Evolutionary conservation across 2,329 filamentous ascomycete species (phyloP).

Genomic region (Penicillium expansum): DNA sequence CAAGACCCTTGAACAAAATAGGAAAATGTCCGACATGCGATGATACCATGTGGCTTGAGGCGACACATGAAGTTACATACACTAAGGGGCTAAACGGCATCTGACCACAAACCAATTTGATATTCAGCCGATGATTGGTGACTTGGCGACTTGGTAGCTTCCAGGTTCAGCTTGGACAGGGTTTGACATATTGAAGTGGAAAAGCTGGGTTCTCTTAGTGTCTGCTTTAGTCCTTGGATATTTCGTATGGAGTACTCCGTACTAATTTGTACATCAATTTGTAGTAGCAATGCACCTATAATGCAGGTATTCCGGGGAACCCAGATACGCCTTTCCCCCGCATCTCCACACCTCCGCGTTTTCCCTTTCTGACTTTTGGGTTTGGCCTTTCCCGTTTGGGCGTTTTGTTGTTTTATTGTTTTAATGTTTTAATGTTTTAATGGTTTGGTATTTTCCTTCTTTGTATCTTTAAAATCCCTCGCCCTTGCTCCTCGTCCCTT

Average conservation of each 20-base stretch:
- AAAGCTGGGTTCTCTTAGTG: not conserved
- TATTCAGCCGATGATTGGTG: not conserved
- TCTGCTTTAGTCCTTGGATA: not conserved
- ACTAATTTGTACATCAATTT: not conserved
- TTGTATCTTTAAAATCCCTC: not conserved
- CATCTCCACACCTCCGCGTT: not conserved
- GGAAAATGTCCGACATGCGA: slow-evolving; percentile 13
- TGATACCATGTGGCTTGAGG: slow-evolving; percentile 26
- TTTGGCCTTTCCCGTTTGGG: not conserved
- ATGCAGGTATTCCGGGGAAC: not conserved
- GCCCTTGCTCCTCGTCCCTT: slow-evolving; percentile 5
- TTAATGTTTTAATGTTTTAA: not conserved
- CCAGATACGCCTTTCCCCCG: not conserved
- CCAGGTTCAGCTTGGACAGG: not conserved
- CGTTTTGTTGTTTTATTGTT: not conserved
- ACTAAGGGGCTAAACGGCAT: not conserved
- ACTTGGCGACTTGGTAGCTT: not conserved
- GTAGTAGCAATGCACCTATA: not conserved
- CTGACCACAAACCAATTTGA: slow-evolving; percentile 4
- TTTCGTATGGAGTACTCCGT: not conserved
- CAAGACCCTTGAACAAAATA: slow-evolving; percentile 7
- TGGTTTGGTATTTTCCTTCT: not conserved
- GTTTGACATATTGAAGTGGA: not conserved
- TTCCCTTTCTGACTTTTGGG: not conserved
- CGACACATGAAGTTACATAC: slow-evolving; percentile 20